Percentiles rank a stretch among this genome's conserved stretches.
These are phyloP conservation scores for Globisporangium parvum DNA, from an alignment of 352 stramenopile species.

Conservation along the genomic window DNA sequence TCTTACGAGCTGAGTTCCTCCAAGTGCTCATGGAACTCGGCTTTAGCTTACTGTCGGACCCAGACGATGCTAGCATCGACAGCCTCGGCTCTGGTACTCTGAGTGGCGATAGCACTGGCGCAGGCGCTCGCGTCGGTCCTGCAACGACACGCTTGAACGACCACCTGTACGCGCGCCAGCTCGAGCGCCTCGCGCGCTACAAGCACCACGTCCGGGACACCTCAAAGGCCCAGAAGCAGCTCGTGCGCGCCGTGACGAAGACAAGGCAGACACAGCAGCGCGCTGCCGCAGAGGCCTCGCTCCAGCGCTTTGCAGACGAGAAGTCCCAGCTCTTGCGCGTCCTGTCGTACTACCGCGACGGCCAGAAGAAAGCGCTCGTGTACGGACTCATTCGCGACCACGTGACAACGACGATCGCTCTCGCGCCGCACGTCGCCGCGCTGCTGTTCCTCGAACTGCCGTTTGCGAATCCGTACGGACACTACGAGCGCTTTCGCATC, in stretches of 20 bases:
- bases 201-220: constrained; percentile 48
- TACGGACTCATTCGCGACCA: constrained; percentile 86
- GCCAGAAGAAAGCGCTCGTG: constrained; percentile 92
- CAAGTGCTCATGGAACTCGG: constrained; percentile 92
- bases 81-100: constrained; percentile 7
- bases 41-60: constrained; percentile 69
- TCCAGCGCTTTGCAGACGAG: constrained; percentile 51
- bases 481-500: constrained; percentile 89
- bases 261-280: constrained; percentile 16
- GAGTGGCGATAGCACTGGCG: neutral
- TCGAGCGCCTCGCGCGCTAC: constrained; percentile 66
- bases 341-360: constrained; percentile 90
- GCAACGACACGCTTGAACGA: constrained; percentile 51
- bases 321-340: constrained; percentile 86
- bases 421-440: constrained; percentile 78
- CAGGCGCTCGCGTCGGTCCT: neutral
- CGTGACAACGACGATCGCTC: constrained; percentile 75
- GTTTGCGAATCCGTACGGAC: constrained; percentile 88
- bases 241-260: constrained; percentile 45
- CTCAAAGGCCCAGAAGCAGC: constrained; percentile 42
- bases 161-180: constrained; percentile 73
- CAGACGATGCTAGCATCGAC: constrained; percentile 21
- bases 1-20: constrained; percentile 87
- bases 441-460: constrained; percentile 88
- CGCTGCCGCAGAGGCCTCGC: constrained; percentile 18